phyloP scores from a whole-genome alignment of 371 early-diverging fungal genomes.

The Rhizopus delemar region DNA sequence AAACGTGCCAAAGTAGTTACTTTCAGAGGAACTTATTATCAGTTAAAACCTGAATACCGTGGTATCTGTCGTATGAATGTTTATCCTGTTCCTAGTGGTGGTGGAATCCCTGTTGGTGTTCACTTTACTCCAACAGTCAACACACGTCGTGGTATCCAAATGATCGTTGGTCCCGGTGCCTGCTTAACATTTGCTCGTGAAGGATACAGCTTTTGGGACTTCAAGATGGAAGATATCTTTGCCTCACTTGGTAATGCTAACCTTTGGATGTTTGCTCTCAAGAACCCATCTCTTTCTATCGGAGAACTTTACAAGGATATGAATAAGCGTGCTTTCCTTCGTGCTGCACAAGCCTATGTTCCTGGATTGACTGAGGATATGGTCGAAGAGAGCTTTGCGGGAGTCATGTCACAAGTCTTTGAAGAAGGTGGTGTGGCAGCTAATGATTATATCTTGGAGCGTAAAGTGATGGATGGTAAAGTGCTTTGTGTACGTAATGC shows the following conservation, averaged over 20 bases:
- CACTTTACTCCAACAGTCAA: constrained; percentile 51
- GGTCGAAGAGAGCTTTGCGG: constrained; percentile 52
- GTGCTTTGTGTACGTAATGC: constrained; percentile 50
- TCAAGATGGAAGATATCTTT: constrained; percentile 35
- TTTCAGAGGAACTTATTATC: constrained; percentile 52
- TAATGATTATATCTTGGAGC: constrained; percentile 46
- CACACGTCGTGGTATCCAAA: constrained; percentile 45
- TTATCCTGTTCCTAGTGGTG: constrained; percentile 51
- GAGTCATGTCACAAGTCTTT: constrained; percentile 54
- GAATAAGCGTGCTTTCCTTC: constrained; percentile 45
- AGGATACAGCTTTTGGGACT: constrained; percentile 45
- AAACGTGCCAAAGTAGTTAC: constrained; percentile 37
- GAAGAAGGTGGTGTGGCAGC: constrained; percentile 50
- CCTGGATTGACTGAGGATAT: constrained; percentile 44
- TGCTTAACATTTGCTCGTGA: constrained; percentile 53
- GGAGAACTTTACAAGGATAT: constrained; percentile 51
- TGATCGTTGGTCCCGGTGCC: constrained; percentile 55
- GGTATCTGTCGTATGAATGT: constrained; percentile 46
- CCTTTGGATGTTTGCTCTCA: constrained; percentile 43
- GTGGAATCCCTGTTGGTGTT: constrained; percentile 53
- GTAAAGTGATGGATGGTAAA: constrained; percentile 47
- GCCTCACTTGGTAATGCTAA: constrained; percentile 37
- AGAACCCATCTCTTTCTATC: constrained; percentile 43
- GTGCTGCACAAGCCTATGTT: constrained; percentile 39
- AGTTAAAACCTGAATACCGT: constrained; percentile 44